A percentile compares a stretch with the other conserved stretches of the same genome.
Conservation (phyloP, 768 basidiomycete species). For the Suillus ampliporus region DNA sequence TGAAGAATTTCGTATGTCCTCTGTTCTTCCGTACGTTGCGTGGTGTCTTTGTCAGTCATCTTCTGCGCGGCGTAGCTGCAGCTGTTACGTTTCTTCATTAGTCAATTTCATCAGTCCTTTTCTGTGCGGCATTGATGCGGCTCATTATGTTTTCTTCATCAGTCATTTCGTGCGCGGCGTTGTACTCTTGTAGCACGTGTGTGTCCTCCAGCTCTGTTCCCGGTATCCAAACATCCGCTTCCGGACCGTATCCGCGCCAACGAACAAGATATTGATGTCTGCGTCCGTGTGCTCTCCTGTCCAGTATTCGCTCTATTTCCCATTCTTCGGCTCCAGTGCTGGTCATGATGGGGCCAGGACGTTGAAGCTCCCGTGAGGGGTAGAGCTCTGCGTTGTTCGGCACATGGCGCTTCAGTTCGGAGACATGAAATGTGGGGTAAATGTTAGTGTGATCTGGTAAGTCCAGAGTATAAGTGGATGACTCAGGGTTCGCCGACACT, state of each 20-base stretch:
- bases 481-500: not conserved
- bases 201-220: conserved; percentile 13
- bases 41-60: too few species aligned
- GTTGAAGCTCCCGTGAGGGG: conserved; percentile 30
- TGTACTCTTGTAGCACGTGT: not conserved
- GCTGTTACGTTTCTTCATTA: too few species aligned
- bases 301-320: conserved; percentile 17
- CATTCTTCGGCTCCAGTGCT: not conserved
- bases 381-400: conserved; percentile 44
- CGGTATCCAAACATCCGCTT: too few species aligned
- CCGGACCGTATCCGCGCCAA: conserved; percentile 20
- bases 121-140: too few species aligned
- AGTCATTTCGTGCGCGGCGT: too few species aligned
- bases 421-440: conserved; percentile 43
- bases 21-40: too few species aligned
- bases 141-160: too few species aligned
- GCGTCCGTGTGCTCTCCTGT: conserved; percentile 18
- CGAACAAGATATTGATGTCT: conserved; percentile 24
- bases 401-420: conserved; percentile 30
- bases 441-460: conserved; percentile 30
- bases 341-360: conserved; percentile 7
- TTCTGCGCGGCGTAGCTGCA: too few species aligned
- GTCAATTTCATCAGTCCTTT: too few species aligned
- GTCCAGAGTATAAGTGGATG: conserved; percentile 31
- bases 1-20: too few species aligned